These are phyloP conservation scores for Lepidium africanum DNA, from an alignment of 345 rosid species.

Conservation along the genomic window DNA sequence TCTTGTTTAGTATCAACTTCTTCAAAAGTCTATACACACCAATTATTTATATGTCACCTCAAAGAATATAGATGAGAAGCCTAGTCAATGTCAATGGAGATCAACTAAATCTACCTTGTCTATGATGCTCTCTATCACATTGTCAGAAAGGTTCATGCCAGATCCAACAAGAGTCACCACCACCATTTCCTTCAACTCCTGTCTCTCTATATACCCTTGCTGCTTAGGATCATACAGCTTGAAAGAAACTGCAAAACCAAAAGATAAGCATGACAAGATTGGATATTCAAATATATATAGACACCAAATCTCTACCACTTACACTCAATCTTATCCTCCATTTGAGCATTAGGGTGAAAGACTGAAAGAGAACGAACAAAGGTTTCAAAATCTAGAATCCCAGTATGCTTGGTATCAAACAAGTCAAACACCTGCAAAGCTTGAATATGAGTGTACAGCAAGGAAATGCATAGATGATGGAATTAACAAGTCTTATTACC, in stretches of 20 bases:
- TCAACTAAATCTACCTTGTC: conserved; percentile 46
- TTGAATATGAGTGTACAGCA: conserved; percentile 1
- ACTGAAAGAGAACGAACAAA: conserved; percentile 75
- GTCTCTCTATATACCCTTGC: conserved; percentile 80
- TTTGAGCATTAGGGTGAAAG: conserved; percentile 70
- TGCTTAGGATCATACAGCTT: conserved; percentile 78
- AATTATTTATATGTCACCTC: background rate
- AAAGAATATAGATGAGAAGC: background rate
- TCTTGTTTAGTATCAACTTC: conserved; percentile 70
- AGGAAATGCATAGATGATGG: background rate
- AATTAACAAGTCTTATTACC: conserved; percentile 26
- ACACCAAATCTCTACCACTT: conserved; percentile 17
- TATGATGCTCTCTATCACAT: conserved; percentile 66
- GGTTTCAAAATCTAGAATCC: conserved; percentile 69
- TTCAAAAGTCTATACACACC: conserved; percentile 51
- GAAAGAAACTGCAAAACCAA: conserved; percentile 60
- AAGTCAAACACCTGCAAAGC: conserved; percentile 68
- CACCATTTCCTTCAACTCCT: conserved; percentile 68
- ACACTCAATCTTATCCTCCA: conserved; percentile 76
- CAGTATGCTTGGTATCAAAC: conserved; percentile 76
- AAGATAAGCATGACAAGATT: background rate
- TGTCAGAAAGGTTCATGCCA: conserved; percentile 72
- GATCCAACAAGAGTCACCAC: conserved; percentile 74
- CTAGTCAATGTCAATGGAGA: background rate
- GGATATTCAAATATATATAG: background rate